phyloP scores from a whole-genome alignment of 306 rosid species.

The Rosa multiflora region DNA sequence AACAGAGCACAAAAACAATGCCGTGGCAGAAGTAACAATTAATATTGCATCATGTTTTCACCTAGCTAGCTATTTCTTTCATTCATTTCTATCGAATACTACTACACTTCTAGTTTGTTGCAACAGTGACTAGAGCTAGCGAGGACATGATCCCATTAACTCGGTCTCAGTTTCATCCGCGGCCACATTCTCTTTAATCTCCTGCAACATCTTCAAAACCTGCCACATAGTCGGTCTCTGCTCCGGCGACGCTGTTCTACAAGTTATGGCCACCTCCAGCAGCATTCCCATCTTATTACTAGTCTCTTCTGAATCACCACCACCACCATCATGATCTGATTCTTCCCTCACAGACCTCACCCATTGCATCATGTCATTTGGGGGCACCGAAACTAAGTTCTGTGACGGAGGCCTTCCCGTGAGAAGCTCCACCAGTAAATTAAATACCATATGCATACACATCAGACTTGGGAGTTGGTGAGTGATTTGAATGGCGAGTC shows the following conservation, averaged over 20 bases:
- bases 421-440: constrained; percentile 79
- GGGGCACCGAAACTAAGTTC: constrained; percentile 42
- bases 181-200: constrained; percentile 65
- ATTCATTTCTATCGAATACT: neutral
- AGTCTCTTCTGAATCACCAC: neutral
- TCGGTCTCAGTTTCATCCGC: constrained; percentile 46
- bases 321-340: constrained; percentile 37
- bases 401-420: constrained; percentile 68
- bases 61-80: neutral
- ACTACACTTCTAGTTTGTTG: neutral
- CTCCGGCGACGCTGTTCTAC: constrained; percentile 73
- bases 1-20: neutral
- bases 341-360: constrained; percentile 57
- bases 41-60: neutral
- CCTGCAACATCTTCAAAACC: constrained; percentile 93
- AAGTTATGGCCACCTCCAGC: constrained; percentile 69
- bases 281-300: constrained; percentile 71
- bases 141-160: constrained; percentile 34
- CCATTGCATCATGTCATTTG: constrained; percentile 62
- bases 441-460: constrained; percentile 71
- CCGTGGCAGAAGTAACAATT: neutral
- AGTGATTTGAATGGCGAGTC: constrained; percentile 41
- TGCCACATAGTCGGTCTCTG: constrained; percentile 97
- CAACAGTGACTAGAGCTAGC: neutral
- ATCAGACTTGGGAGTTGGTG: constrained; percentile 58